Evolutionary conservation across 192 early-diverging fungal species (phyloP).

Genomic region (Podila horticola): DNA sequence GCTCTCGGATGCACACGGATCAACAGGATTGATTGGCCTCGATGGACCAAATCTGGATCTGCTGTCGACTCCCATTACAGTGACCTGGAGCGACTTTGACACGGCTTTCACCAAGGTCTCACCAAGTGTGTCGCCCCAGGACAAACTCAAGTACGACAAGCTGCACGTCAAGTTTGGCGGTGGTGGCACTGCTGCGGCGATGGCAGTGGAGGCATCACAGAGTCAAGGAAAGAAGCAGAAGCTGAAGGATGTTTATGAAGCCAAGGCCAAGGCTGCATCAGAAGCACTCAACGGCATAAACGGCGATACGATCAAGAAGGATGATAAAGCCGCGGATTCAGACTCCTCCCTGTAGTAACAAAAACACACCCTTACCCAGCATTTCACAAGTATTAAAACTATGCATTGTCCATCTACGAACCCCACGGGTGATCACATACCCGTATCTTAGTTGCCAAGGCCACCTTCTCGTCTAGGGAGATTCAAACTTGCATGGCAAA

Average conservation of each 20-base stretch:
- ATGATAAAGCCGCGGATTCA: constrained; percentile 18
- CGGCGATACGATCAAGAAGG: not conserved
- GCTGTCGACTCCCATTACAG: constrained; percentile 57
- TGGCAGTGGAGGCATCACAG: constrained; percentile 13
- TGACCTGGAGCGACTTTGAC: constrained; percentile 76
- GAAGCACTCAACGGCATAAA: not conserved
- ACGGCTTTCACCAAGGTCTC: constrained; percentile 83
- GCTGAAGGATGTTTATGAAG: constrained; percentile 21
- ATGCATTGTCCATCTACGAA: no score
- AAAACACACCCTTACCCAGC: no score
- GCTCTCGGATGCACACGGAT: constrained; percentile 11
- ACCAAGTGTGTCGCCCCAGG: constrained; percentile 79
- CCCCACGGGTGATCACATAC: no score
- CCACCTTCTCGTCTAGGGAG: no score
- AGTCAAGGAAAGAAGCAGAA: constrained; percentile 20
- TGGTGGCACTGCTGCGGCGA: constrained; percentile 6
- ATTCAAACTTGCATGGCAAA: no score
- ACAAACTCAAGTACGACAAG: constrained; percentile 58
- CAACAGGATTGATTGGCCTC: constrained; percentile 7
- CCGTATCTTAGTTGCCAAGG: no score
- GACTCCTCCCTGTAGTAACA: constrained; percentile 29
- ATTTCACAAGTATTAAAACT: no score
- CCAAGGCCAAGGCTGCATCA: not conserved
- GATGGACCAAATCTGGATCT: constrained; percentile 17
- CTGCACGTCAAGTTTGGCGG: constrained; percentile 59